Base-by-base conservation (phyloP, 345 rosid species). In the Salix arbutifolia region DNA sequence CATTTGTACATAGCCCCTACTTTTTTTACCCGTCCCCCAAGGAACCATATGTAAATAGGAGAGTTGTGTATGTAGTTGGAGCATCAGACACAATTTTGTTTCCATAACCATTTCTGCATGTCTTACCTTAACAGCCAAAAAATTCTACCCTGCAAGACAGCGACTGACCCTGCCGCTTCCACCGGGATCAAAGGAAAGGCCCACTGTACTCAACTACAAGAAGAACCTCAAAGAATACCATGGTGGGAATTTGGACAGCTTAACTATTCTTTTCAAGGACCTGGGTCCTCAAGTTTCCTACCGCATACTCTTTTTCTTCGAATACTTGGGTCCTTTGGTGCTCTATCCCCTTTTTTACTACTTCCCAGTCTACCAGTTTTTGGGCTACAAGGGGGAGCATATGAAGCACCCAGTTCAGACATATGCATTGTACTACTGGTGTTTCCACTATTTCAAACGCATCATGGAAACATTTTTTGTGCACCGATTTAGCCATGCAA, bases 281-380 rank as follows among this genome's bases (percentile, higher is more conserved):
- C 82, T 96, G 73, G 99, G 99, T 64, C 89, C 97, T 14, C 98
- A 96, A 88, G 97, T 96, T 79, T 96, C 97, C 17, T 96, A 96
- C 81, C 91, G 91, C 16, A 96, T 87, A 4, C 98, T 96, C 82
- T 96, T 96, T 91, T 96, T 96, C 95, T 96, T 78, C 0, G 99
- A 96, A 78, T 96, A 96, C 82, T 74, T 96, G 69, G 99, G 99
- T 75, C 99, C 99, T 65, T 78, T 96, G 83, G 33, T 93, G 61
- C 87, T 96, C 79, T 94, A 94, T 77, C 98, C 99, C 1, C 48
- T 90, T 74, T 96, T 96, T 78, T 96, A 96, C 90, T 91, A 79
- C 92, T 87, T 90, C 84, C 94, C 93, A 19, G 95, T 92, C 25
- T 96, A 96, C 84, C 50, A 84, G 26, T 91, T 74, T 86, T 87